These are phyloP conservation scores for Fusarium lyarnte DNA, from an alignment of 2,329 filamentous ascomycete genomes.

Conservation along the genomic window DNA sequence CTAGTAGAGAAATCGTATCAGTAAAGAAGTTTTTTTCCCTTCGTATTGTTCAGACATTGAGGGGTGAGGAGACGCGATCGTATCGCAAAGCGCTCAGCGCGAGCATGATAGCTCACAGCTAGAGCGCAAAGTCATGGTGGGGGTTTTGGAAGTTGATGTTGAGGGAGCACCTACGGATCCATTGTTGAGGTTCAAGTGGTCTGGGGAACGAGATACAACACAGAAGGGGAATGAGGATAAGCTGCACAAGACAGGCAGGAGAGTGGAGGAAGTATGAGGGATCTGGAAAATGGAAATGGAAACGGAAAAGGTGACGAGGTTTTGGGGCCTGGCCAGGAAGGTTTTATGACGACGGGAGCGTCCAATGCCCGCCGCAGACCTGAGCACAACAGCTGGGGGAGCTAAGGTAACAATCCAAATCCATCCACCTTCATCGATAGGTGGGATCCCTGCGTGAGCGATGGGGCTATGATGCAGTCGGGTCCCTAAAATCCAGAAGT, in stretches of 20 bases:
- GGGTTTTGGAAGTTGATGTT: slow-evolving; percentile 32
- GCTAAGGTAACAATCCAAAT: slow-evolving; percentile 32
- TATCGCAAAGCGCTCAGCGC: slow-evolving; percentile 32
- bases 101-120: slow-evolving; percentile 29
- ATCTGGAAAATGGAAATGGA: slow-evolving; percentile 29
- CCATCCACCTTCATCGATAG: slow-evolving; percentile 11
- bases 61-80: slow-evolving; percentile 2
- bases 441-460: slow-evolving; percentile 34
- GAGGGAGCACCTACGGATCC: slow-evolving; percentile 41
- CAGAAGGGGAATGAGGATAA: not conserved
- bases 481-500: slow-evolving; percentile 4
- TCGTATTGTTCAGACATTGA: not conserved
- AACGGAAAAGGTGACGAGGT: slow-evolving; percentile 37
- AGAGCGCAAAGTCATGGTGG: slow-evolving; percentile 34
- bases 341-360: slow-evolving; percentile 45
- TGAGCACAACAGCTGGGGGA: slow-evolving; percentile 28
- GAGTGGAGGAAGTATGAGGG: slow-evolving; percentile 19
- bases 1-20: slow-evolving; percentile 28
- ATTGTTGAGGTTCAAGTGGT: slow-evolving; percentile 36
- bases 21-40: slow-evolving; percentile 12
- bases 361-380: slow-evolving; percentile 25
- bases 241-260: slow-evolving; percentile 5
- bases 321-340: slow-evolving; percentile 32
- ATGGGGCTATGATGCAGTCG: slow-evolving; percentile 45
- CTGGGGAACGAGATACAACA: slow-evolving; percentile 10